Evolutionary conservation across 352 stramenopile genomes (phyloP).

Genomic region (Elongisporangium senticosum): DNA sequence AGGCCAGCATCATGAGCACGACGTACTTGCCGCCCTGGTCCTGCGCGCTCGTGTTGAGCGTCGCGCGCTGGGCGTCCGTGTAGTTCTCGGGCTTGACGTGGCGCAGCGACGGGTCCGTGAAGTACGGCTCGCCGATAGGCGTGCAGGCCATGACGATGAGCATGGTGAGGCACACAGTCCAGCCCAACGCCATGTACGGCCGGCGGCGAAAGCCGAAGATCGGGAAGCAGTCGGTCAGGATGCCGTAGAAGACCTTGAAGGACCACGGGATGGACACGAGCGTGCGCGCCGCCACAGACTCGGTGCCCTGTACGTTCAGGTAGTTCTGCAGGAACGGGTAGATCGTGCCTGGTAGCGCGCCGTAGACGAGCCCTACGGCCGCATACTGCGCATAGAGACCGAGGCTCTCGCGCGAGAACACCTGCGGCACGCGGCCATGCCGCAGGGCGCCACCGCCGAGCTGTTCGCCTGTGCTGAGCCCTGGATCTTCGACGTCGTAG

Average conservation of each 20-base stretch:
- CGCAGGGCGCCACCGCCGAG: slow-evolving; percentile 13
- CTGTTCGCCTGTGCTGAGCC: background rate
- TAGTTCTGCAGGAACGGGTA: slow-evolving; percentile 28
- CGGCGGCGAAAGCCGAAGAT: slow-evolving; percentile 14
- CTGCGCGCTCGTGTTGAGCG: slow-evolving; percentile 24
- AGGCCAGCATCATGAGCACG: slow-evolving; percentile 32
- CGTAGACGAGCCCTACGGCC: slow-evolving; percentile 17
- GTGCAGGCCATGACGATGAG: slow-evolving; percentile 21
- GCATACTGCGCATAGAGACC: slow-evolving; percentile 24
- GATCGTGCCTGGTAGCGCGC: slow-evolving; percentile 18
- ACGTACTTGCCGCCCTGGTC: slow-evolving; percentile 23
- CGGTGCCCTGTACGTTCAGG: slow-evolving; percentile 17
- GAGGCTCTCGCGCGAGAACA: slow-evolving; percentile 19
- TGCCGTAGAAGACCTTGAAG: slow-evolving; percentile 26
- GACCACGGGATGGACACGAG: slow-evolving; percentile 46
- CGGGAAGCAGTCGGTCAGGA: slow-evolving; percentile 16
- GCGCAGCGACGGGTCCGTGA: slow-evolving; percentile 7
- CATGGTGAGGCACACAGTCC: slow-evolving; percentile 23
- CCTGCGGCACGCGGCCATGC: slow-evolving; percentile 9
- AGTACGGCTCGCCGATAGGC: slow-evolving; percentile 24
- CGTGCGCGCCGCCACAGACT: slow-evolving; percentile 10
- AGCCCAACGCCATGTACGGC: slow-evolving; percentile 21
- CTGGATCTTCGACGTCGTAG: background rate
- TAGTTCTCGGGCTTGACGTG: slow-evolving; percentile 19
- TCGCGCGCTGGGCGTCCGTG: slow-evolving; percentile 11